phyloP scores from a whole-genome alignment of 768 basidiomycete genomes.

The Hypholoma sublateritium region DNA sequence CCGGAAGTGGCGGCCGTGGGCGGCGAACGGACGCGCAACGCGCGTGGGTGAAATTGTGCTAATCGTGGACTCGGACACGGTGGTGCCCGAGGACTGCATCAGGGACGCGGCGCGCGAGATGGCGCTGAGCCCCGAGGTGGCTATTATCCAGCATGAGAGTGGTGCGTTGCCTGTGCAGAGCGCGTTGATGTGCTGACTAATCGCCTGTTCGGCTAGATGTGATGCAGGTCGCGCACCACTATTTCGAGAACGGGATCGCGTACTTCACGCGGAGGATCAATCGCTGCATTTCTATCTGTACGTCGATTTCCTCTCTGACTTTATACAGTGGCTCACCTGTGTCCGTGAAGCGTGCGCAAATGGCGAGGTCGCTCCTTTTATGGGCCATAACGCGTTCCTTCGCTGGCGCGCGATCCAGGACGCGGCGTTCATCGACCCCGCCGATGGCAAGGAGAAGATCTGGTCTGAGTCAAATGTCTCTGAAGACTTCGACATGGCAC shows the following conservation, averaged over 20 bases:
- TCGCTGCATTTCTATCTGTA: slow-evolving; percentile 70
- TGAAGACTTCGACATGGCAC: slow-evolving; percentile 83
- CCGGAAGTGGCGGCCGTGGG: slow-evolving; percentile 61
- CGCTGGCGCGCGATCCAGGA: slow-evolving; percentile 88
- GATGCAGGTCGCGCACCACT: slow-evolving; percentile 83
- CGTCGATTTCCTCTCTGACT: slow-evolving; percentile 25
- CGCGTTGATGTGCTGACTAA: neutral
- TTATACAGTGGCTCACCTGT: slow-evolving; percentile 6
- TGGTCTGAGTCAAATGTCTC: slow-evolving; percentile 80
- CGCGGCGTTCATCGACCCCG: slow-evolving; percentile 68
- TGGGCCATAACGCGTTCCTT: slow-evolving; percentile 83
- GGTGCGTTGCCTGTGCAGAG: slow-evolving; percentile 32
- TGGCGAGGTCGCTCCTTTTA: slow-evolving; percentile 80
- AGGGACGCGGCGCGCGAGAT: slow-evolving; percentile 86
- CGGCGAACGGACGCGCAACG: slow-evolving; percentile 66
- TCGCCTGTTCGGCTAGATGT: slow-evolving; percentile 46
- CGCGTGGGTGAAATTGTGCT: slow-evolving; percentile 78
- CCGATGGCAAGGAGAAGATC: slow-evolving; percentile 66
- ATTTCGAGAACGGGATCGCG: slow-evolving; percentile 87
- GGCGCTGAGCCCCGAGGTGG: slow-evolving; percentile 68
- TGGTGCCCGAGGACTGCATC: slow-evolving; percentile 82
- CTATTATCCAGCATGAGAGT: slow-evolving; percentile 85
- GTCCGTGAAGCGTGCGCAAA: slow-evolving; percentile 77
- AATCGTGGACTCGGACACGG: slow-evolving; percentile 76
- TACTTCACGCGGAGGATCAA: slow-evolving; percentile 85